Evolutionary conservation across 1,284 basidiomycete genomes (phyloP), one percentile per base, ranked within the genome.

Genomic region (Pyrrhoderma lamaoense): DNA sequence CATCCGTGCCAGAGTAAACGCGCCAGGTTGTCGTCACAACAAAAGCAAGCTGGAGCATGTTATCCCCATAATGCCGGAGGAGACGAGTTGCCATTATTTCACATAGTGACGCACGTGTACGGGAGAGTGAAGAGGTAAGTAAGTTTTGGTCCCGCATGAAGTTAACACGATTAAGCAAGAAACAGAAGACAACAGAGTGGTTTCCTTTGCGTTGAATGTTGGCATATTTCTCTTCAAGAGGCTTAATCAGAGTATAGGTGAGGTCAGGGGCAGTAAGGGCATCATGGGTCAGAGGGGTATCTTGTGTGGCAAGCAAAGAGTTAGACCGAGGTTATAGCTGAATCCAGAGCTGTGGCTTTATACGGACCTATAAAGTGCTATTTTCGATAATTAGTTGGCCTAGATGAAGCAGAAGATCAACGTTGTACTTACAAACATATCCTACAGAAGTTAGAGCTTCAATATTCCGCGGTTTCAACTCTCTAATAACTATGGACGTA

Each of bases 1-100:
- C 69, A 37, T 83, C 85, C n/a, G 86, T 90, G 21, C 90, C 91
- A 43, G 82, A 79, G 64, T 90, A 94, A 5, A 94, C 80, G 0
- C 80, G 78, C 91, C 93, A 97, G 34, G 81, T 86, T 0, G 89
- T 94, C 9, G 93, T 90, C 18, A 93, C 73, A 1, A 85, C 82
- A 3, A 84, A 76, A 1, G 88, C 85, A 21, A 96, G 79, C 47
- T 86, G 80, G 25, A 96, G 74, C 61, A 84, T 76, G 58, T 80
- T 80, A 55, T 85, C 79, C 7, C 81, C 86, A 64, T 89, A 85
- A 59, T 84, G 80, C 47, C 90, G 80, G 48, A 96, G 79, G 7
- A 85, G 76, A 31, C 88, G 79, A 43, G 83, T 89, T 1, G 93
- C 93, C 14, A 97, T 75, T 37, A 96, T 82, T 67, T 97, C 93